phyloP scores from a whole-genome alignment of 768 basidiomycete genomes.

The Candolleomyces eurysporus region DNA sequence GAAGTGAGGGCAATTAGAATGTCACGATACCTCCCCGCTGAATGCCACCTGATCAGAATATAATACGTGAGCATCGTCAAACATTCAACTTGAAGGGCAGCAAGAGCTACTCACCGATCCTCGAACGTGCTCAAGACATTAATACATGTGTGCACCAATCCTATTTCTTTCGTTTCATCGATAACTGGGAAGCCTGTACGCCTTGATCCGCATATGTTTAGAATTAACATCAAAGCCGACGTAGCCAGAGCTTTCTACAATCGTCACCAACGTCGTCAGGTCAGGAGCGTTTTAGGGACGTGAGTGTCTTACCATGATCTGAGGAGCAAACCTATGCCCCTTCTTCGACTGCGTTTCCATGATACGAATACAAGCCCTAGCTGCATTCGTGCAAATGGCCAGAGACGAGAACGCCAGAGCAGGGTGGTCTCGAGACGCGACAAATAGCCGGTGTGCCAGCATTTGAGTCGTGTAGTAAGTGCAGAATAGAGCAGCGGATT shows the following conservation, averaged over 20 bases:
- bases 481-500: slow-evolving; percentile 48
- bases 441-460: slow-evolving; percentile 68
- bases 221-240: background rate
- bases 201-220: background rate
- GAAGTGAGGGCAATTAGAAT: background rate
- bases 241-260: background rate
- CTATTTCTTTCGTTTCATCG: background rate
- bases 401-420: slow-evolving; percentile 53
- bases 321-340: background rate
- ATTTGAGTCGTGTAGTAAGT: slow-evolving; percentile 56
- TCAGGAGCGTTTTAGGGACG: no score
- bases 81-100: background rate
- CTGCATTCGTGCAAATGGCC: slow-evolving; percentile 72
- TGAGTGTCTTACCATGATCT: background rate
- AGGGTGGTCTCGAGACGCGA: slow-evolving; percentile 49
- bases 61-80: no score
- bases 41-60: no score
- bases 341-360: slow-evolving; percentile 47
- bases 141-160: background rate
- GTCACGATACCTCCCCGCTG: background rate
- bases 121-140: background rate
- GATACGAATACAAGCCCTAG: slow-evolving; percentile 69
- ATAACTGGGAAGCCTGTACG: background rate
- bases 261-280: no score
- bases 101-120: background rate